Base-by-base conservation (phyloP, 441 rosid genomes). In the Gossypium aridum region DNA sequence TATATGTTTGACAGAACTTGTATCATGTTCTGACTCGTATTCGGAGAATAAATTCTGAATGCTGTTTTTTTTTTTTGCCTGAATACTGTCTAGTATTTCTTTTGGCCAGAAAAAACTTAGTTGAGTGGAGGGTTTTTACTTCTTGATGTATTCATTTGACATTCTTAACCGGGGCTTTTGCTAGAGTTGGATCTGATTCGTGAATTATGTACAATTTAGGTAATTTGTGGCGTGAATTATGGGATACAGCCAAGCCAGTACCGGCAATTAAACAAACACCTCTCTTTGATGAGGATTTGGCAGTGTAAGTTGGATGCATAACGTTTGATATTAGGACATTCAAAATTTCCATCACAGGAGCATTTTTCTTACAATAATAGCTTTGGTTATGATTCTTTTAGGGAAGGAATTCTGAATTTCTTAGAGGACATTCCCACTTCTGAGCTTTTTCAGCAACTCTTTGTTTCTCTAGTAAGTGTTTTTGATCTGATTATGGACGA, bases 231-330 rank as follows among this genome's bases (percentile, higher is more conserved):
- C 92, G 81, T 4, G 97, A 93, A 85, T 90, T 96, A 53, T 96
- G 99, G 99, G 94, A 85, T 80, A 86, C 99, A 64, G 80, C 99
- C 69, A 96, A 87, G 78, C 90, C 97, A 47, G 70, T 92, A 59
- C 98, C 99, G 56, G 97, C 98, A 28, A 89, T 89, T 76, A 93
- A 87, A 82, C 99, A 96, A 81, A 80, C 94, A 61, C 99, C 99
- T 45, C 85, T 93, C n/a, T 93, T 84, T 57, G 99, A 96, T 66
- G 97, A 90, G 86, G 99, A 96, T 76, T 87, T 96, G 80, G 94
- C 92, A 70, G 97, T 92, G 99, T 96, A 91, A 89, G 97, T 88
- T 65, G 64, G 64, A 78, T 72, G 43, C 43, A 26, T 26, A 26
- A 9, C n/a, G 2, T n/a, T 23, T 67, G 34, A 51, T 22, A 20